These are phyloP conservation scores for Coemansia sp. DNA, from an alignment of 192 early-diverging fungal species.

Conservation along the genomic window DNA sequence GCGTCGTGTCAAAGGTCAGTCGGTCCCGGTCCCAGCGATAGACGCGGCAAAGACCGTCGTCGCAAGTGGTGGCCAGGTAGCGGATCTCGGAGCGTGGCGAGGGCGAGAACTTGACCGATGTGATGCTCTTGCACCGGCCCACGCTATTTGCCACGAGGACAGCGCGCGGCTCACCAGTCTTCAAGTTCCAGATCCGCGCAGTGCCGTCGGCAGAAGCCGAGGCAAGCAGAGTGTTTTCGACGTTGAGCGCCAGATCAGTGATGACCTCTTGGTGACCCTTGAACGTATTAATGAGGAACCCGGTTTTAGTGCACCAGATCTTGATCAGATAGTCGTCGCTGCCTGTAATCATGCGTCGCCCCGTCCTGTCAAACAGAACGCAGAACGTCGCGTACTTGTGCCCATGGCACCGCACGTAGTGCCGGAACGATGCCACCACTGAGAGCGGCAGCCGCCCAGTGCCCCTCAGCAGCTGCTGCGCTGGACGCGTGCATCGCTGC, in stretches of 20 bases:
- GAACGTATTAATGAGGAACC: constrained; percentile 77
- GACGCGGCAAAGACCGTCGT: constrained; percentile 72
- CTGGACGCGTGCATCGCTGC: background rate
- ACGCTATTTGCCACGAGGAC: constrained; percentile 55
- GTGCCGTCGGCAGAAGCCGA: constrained; percentile 77
- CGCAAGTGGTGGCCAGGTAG: constrained; percentile 68
- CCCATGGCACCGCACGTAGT: constrained; percentile 68
- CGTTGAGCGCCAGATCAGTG: constrained; percentile 74
- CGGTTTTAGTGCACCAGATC: constrained; percentile 79
- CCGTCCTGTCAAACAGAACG: constrained; percentile 74
- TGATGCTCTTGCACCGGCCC: constrained; percentile 61
- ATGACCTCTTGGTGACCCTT: constrained; percentile 78
- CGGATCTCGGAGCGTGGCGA: constrained; percentile 67
- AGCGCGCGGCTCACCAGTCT: constrained; percentile 66
- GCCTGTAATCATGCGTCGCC: constrained; percentile 76
- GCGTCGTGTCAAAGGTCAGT: constrained; percentile 59
- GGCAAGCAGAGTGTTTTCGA: constrained; percentile 77
- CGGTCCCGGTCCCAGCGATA: constrained; percentile 70
- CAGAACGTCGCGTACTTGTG: constrained; percentile 78
- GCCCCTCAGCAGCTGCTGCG: background rate
- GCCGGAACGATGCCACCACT: constrained; percentile 28
- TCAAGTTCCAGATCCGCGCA: constrained; percentile 74
- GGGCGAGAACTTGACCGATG: constrained; percentile 74
- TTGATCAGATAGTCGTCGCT: constrained; percentile 88
- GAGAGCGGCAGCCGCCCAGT: constrained; percentile 8